Evolutionary conservation across 805 yeast species (phyloP).

Genomic region (Myxozyma neglecta): DNA sequence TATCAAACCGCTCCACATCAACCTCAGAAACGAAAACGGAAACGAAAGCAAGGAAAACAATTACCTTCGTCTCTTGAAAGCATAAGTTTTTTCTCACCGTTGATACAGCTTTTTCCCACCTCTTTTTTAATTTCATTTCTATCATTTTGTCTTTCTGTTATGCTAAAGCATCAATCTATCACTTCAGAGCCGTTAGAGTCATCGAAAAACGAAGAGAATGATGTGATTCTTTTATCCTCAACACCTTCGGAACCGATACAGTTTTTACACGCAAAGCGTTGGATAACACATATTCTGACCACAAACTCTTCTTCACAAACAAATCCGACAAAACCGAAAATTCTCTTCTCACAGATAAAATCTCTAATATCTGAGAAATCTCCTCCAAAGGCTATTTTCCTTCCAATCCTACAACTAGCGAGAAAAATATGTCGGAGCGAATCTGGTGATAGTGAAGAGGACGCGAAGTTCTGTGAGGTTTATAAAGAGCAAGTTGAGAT

Average conservation of each 20-base stretch:
- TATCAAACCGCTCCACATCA: not conserved
- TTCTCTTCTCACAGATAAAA: too few relatives aligned
- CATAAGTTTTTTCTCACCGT: not conserved
- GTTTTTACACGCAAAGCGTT: conserved; percentile 2
- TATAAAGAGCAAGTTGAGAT: conserved; percentile 10
- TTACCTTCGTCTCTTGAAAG: not conserved
- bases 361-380: too few relatives aligned
- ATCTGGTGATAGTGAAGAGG: not conserved
- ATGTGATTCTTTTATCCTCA: not conserved
- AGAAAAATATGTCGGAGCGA: too few relatives aligned
- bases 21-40: not conserved
- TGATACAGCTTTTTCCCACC: not conserved
- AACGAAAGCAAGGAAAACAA: not conserved
- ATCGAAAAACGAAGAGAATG: too few relatives aligned
- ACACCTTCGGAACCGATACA: not conserved
- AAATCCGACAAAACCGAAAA: not conserved
- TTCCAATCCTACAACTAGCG: too few relatives aligned
- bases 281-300: conserved; percentile 17
- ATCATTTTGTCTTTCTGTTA: not conserved
- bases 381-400: too few relatives aligned
- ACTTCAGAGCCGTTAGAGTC: too few relatives aligned
- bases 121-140: not conserved
- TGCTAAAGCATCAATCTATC: not conserved
- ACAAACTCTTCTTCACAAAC: not conserved
- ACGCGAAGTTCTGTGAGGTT: not conserved